Evolutionary conservation across 257 asterid genomes (phyloP).

Genomic region (Ajuga chamaepitys): DNA sequence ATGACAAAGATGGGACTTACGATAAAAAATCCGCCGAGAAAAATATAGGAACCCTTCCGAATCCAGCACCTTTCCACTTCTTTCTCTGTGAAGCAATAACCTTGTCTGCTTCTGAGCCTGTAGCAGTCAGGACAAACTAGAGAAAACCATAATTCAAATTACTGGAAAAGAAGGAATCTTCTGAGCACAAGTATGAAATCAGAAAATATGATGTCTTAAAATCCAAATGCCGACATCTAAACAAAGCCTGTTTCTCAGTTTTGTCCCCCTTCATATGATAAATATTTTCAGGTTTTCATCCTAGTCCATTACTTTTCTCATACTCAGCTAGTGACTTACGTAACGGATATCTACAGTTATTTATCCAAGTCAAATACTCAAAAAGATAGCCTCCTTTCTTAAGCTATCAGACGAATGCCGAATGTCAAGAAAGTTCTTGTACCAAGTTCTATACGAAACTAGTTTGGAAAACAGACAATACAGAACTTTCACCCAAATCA

Average conservation of each 20-base stretch:
- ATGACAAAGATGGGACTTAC: conserved; percentile 40
- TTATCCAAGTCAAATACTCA: background rate
- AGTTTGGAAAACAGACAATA: background rate
- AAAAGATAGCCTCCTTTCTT: no score
- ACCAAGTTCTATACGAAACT: background rate
- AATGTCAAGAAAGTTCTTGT: background rate
- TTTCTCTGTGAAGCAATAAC: conserved; percentile 59
- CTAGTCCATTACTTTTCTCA: background rate
- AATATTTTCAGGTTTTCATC: background rate
- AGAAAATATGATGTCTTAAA: background rate
- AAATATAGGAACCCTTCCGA: conserved; percentile 87
- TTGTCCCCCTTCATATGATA: no score
- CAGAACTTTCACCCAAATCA: background rate
- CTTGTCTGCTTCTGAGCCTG: conserved; percentile 86
- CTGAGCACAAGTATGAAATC: background rate
- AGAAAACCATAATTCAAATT: conserved; percentile 2
- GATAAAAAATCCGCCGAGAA: conserved; percentile 66
- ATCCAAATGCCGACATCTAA: background rate
- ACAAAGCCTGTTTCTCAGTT: background rate
- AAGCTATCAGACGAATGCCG: no score
- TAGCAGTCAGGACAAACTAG: conserved; percentile 90
- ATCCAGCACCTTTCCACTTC: conserved; percentile 72
- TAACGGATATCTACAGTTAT: background rate
- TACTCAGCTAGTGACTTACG: background rate
- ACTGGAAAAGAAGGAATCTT: background rate